A percentile compares a stretch with the other conserved stretches of the same genome.
phyloP scores from a whole-genome alignment of 2,329 filamentous ascomycete genomes.

The Trichophyton mentagrophytes region DNA sequence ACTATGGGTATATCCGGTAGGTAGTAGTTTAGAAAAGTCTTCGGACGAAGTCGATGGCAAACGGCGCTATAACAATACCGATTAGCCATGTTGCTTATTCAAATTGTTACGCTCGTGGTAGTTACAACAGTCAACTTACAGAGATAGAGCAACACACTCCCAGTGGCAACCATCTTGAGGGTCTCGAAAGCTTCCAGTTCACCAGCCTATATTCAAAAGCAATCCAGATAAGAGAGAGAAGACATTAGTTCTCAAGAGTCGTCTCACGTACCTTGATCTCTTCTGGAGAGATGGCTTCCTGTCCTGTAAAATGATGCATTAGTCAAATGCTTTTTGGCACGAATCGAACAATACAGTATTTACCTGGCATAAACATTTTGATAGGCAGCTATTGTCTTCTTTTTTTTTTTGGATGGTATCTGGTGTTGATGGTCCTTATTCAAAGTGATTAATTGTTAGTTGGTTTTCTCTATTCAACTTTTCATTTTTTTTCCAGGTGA shows the following conservation, averaged over 20 bases:
- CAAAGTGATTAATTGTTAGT: neutral
- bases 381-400: neutral
- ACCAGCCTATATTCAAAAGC: slow-evolving; percentile 26
- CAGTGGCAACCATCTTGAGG: slow-evolving; percentile 42
- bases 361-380: slow-evolving; percentile 17
- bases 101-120: neutral
- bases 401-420: neutral
- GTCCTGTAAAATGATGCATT: slow-evolving; percentile 18
- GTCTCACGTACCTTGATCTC: slow-evolving; percentile 29
- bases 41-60: slow-evolving; percentile 37
- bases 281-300: slow-evolving; percentile 35
- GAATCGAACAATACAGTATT: neutral
- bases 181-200: slow-evolving; percentile 43
- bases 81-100: neutral
- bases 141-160: slow-evolving; percentile 47
- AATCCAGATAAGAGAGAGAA: slow-evolving; percentile 6
- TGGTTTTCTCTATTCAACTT: neutral
- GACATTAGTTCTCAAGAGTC: too few relatives aligned
- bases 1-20: neutral
- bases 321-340: neutral
- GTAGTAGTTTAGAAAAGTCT: slow-evolving; percentile 31
- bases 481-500: neutral
- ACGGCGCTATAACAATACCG: slow-evolving; percentile 29
- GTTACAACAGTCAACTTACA: slow-evolving; percentile 36
- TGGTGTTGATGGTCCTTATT: neutral